A percentile compares a stretch with the other conserved stretches of the same genome.
Evolutionary conservation across 495 filamentous ascomycete species (phyloP).

Genomic region (Trichoderma reesei): DNA sequence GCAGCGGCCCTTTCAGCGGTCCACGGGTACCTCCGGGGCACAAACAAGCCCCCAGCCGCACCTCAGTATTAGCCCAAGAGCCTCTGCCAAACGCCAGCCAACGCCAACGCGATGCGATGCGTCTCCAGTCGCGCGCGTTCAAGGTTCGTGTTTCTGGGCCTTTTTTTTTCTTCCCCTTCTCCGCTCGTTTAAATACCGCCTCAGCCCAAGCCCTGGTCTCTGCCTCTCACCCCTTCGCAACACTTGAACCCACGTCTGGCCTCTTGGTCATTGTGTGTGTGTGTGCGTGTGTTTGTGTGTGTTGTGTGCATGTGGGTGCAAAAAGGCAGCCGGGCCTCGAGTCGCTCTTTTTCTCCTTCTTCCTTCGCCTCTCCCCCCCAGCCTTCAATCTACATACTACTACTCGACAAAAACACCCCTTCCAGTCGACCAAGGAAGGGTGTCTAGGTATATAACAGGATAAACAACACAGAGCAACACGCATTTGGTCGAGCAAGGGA

Average conservation of each 20-base stretch:
- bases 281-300: not conserved
- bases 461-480: too few relatives aligned
- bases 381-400: not conserved
- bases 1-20: not conserved
- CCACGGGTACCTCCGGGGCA: not conserved
- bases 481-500: too few relatives aligned
- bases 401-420: not conserved
- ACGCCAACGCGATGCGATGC: conserved; percentile 9
- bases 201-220: not conserved
- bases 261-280: too few relatives aligned
- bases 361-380: not conserved
- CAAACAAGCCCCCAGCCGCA: not conserved
- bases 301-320: too few relatives aligned
- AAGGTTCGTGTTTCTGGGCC: not conserved
- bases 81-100: not conserved
- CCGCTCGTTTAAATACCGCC: conserved; percentile 8
- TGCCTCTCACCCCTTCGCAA: conserved; percentile 6
- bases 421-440: not conserved
- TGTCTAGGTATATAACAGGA: too few relatives aligned
- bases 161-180: not conserved
- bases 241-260: not conserved
- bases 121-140: conserved; percentile 5
- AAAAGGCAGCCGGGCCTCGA: not conserved
- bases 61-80: not conserved
- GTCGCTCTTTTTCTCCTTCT: conserved; percentile 7